Evolutionary conservation across 1,284 basidiomycete species (phyloP), one percentile per base, ranked within the genome.

Genomic region (Erythrobasidium hasegawianum): DNA sequence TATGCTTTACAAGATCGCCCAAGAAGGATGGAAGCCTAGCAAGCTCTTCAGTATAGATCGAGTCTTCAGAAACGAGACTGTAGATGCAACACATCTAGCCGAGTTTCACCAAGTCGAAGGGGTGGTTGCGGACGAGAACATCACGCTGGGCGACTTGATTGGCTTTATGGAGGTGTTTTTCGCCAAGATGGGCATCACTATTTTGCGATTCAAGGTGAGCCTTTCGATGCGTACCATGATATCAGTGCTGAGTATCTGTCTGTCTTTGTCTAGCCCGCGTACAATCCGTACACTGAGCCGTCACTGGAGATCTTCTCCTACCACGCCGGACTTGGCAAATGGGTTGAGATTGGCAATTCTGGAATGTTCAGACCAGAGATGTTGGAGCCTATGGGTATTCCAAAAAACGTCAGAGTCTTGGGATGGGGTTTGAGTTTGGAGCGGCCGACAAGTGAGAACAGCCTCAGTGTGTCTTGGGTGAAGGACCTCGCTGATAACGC

Each of bases 71-170:
- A 99, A 99, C 75, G 96, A 99, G 79, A 92, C 96, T 0, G 92
- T 93, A 81, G 96, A 99, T 78, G 94, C 94, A 40, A 99, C 96
- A n/a, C 96, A 99, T 81, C 77, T 99, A 69, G 96, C 96, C 18
- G 96, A 99, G 80, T 99, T 99, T 83, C 95, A 98, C 77, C 96
- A 99, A 79, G 96, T 99, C 13, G 96, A 99, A 79, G 96, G 96
- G 67, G 95, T 99, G 53, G 93, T 99, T 14, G 96, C 96, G 14
- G 96, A 98, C 79, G 86, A 87, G 72, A 86, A 87, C 69, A 81
- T 98, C 69, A 98, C 95, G 1, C 81, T 99, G n/a, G 96, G 93
- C 16, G 93, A 98, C 78, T 81, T 99, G 68, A 97, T 98, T 72
- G 94, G 92, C 26, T 96, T 97, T 81, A 96, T 97, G 93, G 84